Conservation (phyloP, 495 filamentous ascomycete genomes). For the Symbiotaphrina buchneri region DNA sequence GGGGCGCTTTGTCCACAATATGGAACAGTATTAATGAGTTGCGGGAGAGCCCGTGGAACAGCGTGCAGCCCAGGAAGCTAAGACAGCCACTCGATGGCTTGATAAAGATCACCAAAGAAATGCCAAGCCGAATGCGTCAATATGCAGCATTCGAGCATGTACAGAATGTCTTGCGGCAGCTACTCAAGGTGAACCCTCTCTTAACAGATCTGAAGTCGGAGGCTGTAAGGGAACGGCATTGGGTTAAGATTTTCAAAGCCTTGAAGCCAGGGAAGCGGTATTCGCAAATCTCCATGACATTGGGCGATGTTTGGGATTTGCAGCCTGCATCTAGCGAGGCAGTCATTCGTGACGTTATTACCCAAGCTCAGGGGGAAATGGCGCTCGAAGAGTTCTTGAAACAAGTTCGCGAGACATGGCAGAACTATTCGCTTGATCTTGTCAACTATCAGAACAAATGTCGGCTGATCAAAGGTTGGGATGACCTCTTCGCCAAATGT, state of each 20-base stretch:
- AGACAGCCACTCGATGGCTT: conserved; percentile 69
- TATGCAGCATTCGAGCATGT: conserved; percentile 98
- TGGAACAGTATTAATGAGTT: conserved; percentile 95
- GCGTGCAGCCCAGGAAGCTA: conserved; percentile 78
- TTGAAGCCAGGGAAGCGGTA: conserved; percentile 79
- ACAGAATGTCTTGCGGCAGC: conserved; percentile 67
- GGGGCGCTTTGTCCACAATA: conserved; percentile 81
- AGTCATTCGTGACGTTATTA: conserved; percentile 75
- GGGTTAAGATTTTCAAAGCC: conserved; percentile 90
- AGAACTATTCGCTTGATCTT: conserved; percentile 78
- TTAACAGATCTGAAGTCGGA: conserved; percentile 89
- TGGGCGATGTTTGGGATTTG: conserved; percentile 96
- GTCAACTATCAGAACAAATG: conserved; percentile 97
- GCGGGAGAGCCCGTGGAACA: conserved; percentile 76
- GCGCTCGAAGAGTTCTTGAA: conserved; percentile 93
- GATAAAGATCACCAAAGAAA: conserved; percentile 96
- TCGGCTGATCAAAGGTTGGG: conserved; percentile 90
- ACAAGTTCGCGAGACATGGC: conserved; percentile 92
- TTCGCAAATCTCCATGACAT: conserved; percentile 75
- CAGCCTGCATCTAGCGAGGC: conserved; percentile 69
- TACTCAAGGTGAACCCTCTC: conserved; percentile 74
- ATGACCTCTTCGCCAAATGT: conserved; percentile 95
- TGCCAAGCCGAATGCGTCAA: conserved; percentile 96
- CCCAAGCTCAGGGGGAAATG: conserved; percentile 96
- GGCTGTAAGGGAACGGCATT: conserved; percentile 86